Percentiles rank a stretch among this genome's conserved stretches.
Evolutionary conservation across 148 eudicot genomes (phyloP).

Genomic region (Bassia scoparia): DNA sequence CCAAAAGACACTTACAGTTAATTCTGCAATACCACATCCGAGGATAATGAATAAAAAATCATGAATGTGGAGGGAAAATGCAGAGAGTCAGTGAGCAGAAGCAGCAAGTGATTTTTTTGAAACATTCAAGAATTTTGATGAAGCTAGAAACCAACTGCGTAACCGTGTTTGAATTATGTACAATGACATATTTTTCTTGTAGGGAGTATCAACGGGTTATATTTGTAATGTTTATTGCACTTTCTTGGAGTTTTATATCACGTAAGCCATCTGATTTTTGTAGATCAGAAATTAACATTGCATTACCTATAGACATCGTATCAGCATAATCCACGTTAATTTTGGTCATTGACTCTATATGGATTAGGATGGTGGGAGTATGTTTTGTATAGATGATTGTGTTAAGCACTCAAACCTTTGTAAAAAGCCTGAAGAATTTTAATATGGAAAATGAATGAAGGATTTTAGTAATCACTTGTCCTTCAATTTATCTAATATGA

Average conservation of each 20-base stretch:
- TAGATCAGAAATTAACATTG: neutral
- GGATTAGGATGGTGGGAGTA: too few relatives aligned
- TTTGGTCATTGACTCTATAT: too few relatives aligned
- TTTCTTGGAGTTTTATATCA: neutral
- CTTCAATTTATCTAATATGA: too few relatives aligned
- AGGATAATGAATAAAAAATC: constrained; percentile 97
- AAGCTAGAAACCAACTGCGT: constrained; percentile 90
- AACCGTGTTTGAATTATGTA: constrained; percentile 91
- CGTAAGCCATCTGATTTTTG: neutral
- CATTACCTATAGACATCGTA: too few relatives aligned
- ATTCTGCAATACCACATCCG: constrained; percentile 99
- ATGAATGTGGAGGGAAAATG: constrained; percentile 99
- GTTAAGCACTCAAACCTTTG: too few relatives aligned
- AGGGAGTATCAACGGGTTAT: neutral
- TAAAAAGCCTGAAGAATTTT: too few relatives aligned
- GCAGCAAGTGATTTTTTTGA: constrained; percentile 98
- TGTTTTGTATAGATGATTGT: too few relatives aligned
- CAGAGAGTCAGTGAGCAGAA: constrained; percentile 94
- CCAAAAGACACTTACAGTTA: constrained; percentile 85
- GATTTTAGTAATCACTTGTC: too few relatives aligned
- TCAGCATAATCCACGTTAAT: too few relatives aligned
- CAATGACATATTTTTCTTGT: neutral
- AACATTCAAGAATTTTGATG: constrained; percentile 98
- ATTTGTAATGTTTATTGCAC: neutral
- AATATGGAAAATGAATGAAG: too few relatives aligned